Conservation (phyloP, 2,329 filamentous ascomycete species). For the Pestalotiopsis fici region DNA sequence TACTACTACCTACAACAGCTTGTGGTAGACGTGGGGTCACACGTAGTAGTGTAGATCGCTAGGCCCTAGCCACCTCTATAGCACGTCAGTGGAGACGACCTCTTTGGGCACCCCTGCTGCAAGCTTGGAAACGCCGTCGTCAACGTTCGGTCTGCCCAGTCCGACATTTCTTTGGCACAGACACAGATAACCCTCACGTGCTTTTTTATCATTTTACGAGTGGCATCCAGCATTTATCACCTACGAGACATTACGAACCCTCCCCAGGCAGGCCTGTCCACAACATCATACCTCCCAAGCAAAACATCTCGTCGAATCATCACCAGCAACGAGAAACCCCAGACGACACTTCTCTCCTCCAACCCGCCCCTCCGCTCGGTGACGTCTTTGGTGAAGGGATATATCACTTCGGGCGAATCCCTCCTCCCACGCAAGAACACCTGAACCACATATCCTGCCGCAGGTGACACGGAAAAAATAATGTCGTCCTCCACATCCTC, state of each 20-base stretch:
- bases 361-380: neutral
- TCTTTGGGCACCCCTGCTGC: neutral
- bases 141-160: neutral
- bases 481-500: constrained; percentile 52
- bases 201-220: neutral
- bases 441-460: neutral
- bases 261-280: neutral
- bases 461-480: neutral
- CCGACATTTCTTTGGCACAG: neutral
- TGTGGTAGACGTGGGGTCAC: neutral
- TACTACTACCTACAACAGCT: neutral
- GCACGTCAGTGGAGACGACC: neutral
- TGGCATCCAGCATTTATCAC: neutral
- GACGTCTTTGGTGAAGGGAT: neutral
- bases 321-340: neutral
- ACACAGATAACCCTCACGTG: neutral
- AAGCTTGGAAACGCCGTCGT: neutral
- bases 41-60: neutral
- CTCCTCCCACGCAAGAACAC: neutral
- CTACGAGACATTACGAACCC: neutral
- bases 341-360: neutral
- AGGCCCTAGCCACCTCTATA: neutral
- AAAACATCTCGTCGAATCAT: neutral
- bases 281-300: neutral
- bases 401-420: neutral